Percentiles rank a stretch among this genome's conserved stretches.
Conservation (phyloP, 2,329 filamentous ascomycete genomes). For the Cladosporium sp. region DNA sequence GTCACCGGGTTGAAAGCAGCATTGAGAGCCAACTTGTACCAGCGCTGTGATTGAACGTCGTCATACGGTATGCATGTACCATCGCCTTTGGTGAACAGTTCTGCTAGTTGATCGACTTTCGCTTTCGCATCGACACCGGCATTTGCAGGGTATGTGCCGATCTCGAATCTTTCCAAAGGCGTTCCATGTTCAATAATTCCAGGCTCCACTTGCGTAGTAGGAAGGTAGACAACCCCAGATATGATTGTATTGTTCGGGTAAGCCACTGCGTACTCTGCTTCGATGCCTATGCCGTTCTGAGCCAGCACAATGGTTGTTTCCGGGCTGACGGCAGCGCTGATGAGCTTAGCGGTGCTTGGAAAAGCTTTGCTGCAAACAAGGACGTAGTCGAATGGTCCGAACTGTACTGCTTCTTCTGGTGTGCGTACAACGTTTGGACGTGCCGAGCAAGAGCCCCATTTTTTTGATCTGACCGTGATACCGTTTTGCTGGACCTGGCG, state of each 20-base stretch:
- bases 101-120: conserved; percentile 22
- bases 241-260: conserved; percentile 57
- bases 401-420: conserved; percentile 37
- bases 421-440: conserved; percentile 36
- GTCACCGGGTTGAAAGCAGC: conserved; percentile 62
- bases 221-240: conserved; percentile 58
- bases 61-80: conserved; percentile 52
- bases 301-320: conserved; percentile 58
- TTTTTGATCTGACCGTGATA: conserved; percentile 42
- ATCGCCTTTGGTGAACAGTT: conserved; percentile 38
- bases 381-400: conserved; percentile 49
- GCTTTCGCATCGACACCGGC: conserved; percentile 22
- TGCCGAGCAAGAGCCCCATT: conserved; percentile 40
- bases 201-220: conserved; percentile 52
- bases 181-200: conserved; percentile 49
- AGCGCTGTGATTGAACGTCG: conserved; percentile 58
- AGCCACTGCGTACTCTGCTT: conserved; percentile 52
- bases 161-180: conserved; percentile 51
- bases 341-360: conserved; percentile 39
- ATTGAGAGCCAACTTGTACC: conserved; percentile 63
- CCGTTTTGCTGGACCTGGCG: conserved; percentile 41
- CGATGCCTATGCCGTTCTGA: conserved; percentile 64
- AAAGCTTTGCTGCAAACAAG: conserved; percentile 50
- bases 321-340: conserved; percentile 42
- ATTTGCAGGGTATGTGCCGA: conserved; percentile 51